phyloP scores from a whole-genome alignment of 371 early-diverging fungal species.

The Mucor sp. region DNA sequence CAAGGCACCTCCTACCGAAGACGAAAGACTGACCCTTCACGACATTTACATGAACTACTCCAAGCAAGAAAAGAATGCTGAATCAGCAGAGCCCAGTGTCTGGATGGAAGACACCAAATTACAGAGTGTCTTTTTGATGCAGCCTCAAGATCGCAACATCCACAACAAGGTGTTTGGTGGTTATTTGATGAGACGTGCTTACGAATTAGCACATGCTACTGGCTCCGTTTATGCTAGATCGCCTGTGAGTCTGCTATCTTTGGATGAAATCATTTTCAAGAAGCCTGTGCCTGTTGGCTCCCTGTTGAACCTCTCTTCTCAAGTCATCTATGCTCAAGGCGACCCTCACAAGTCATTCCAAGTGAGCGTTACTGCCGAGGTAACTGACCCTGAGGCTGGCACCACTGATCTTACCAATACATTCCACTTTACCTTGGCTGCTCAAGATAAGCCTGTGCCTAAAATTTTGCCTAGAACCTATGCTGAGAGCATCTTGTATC shows the following conservation, averaged over 20 bases:
- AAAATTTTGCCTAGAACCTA: constrained; percentile 72
- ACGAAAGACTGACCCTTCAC: constrained; percentile 85
- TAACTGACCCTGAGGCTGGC: constrained; percentile 66
- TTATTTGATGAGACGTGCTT: constrained; percentile 73
- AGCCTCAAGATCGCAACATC: constrained; percentile 89
- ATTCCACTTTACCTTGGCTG: constrained; percentile 82
- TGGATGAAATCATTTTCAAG: constrained; percentile 89
- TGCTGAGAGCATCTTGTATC: constrained; percentile 73
- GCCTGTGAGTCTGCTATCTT: constrained; percentile 61
- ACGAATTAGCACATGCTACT: constrained; percentile 79
- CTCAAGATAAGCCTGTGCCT: constrained; percentile 22
- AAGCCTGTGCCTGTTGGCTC: constrained; percentile 93
- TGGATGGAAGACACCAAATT: constrained; percentile 84
- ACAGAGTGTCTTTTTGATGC: constrained; percentile 71
- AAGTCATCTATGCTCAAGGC: constrained; percentile 70
- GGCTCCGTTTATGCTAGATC: constrained; percentile 65
- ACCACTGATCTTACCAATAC: constrained; percentile 73
- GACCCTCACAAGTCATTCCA: constrained; percentile 64
- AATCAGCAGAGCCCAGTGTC: not conserved
- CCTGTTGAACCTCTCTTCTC: constrained; percentile 70
- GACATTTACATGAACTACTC: constrained; percentile 73
- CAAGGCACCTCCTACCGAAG: constrained; percentile 77
- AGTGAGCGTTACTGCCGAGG: constrained; percentile 78
- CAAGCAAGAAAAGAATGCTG: constrained; percentile 33
- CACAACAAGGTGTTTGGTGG: constrained; percentile 94